These are phyloP conservation scores for Chenopodium formosanum DNA, from an alignment of 148 eudicot species.

Conservation along the genomic window DNA sequence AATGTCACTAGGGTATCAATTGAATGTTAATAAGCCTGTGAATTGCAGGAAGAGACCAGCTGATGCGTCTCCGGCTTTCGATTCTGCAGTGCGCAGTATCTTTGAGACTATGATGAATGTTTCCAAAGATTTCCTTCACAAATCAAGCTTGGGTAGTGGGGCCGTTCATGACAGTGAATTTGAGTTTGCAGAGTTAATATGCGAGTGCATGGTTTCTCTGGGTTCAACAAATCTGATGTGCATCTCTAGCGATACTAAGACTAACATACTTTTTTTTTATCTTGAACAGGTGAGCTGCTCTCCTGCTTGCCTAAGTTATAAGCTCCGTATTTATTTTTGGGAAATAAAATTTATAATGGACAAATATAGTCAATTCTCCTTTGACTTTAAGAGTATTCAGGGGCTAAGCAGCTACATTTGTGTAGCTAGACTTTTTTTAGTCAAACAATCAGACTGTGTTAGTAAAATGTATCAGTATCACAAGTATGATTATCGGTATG, in stretches of 20 bases:
- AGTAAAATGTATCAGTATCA: neutral
- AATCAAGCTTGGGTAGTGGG: constrained; percentile 50
- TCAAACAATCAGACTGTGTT: neutral
- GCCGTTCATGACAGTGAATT: constrained; percentile 56
- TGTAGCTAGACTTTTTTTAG: neutral
- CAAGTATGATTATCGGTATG: neutral
- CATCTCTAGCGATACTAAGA: constrained; percentile 48
- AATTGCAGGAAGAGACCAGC: constrained; percentile 81
- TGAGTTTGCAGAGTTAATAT: constrained; percentile 83
- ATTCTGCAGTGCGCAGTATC: constrained; percentile 69
- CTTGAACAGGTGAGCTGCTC: constrained; percentile 68
- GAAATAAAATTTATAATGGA: neutral
- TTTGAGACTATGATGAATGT: constrained; percentile 75
- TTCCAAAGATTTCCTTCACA: constrained; percentile 70
- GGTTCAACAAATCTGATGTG: constrained; percentile 84
- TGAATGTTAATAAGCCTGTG: constrained; percentile 18
- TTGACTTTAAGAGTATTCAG: too few species aligned
- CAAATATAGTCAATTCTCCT: neutral
- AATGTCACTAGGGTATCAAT: neutral
- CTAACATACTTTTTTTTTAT: constrained; percentile 45
- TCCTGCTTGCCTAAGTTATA: neutral
- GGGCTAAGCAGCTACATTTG: too few species aligned
- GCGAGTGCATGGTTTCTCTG: constrained; percentile 89
- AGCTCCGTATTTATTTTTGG: neutral
- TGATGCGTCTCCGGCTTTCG: constrained; percentile 74